Evolutionary conservation across 495 filamentous ascomycete genomes (phyloP).

Genomic region (Talaromyces liani): DNA sequence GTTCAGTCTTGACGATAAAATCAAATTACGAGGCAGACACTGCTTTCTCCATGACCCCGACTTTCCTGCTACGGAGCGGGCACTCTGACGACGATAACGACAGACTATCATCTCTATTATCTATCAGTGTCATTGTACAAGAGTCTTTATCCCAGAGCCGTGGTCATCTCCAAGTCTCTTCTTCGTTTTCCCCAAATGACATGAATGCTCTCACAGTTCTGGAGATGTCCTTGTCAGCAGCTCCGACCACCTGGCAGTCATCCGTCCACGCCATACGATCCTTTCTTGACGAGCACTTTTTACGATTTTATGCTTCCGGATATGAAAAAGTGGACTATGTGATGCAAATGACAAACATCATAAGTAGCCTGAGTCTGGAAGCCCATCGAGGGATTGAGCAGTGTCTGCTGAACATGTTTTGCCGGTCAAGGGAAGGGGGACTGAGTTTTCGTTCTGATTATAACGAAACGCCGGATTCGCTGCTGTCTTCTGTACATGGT

Average conservation of each 20-base stretch:
- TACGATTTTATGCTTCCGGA: slow-evolving; percentile 6
- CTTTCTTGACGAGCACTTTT: slow-evolving; percentile 14
- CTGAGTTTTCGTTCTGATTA: slow-evolving; percentile 12
- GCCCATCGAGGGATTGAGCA: slow-evolving; percentile 20
- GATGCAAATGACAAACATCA: slow-evolving; percentile 15
- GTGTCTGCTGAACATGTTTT: slow-evolving; percentile 23
- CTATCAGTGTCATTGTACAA: too few species aligned
- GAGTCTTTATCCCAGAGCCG: too few species aligned
- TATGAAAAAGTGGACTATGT: slow-evolving; percentile 16
- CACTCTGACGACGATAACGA: too few species aligned
- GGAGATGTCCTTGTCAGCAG: too few species aligned
- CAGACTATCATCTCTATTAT: too few species aligned
- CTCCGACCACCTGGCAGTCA: slow-evolving; percentile 8
- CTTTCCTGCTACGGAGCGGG: too few species aligned
- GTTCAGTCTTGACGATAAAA: too few species aligned
- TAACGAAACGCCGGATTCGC: slow-evolving; percentile 20
- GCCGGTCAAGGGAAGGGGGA: slow-evolving; percentile 7
- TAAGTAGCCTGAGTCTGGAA: slow-evolving; percentile 17
- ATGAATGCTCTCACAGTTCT: too few species aligned
- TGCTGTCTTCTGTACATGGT: slow-evolving; percentile 20
- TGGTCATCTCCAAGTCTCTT: too few species aligned
- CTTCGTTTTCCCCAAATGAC: too few species aligned
- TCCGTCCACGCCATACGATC: slow-evolving; percentile 15
- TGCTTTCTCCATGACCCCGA: too few species aligned
- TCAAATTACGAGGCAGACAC: too few species aligned